phyloP scores from a whole-genome alignment of 2,329 filamentous ascomycete species.

The Fusarium sp. region DNA sequence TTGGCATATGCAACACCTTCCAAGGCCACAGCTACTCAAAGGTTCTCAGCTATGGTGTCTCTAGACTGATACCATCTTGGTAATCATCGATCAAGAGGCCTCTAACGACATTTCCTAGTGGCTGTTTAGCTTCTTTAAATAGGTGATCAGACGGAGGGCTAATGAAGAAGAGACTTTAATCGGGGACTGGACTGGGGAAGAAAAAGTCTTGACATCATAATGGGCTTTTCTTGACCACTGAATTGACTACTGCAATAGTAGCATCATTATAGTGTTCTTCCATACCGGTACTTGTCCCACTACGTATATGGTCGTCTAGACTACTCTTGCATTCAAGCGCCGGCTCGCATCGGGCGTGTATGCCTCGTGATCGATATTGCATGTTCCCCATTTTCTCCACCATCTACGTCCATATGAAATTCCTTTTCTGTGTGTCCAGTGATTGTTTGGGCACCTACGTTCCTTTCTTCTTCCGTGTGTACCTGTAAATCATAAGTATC shows the following conservation, averaged over 20 bases:
- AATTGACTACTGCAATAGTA: background rate
- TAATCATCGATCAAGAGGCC: background rate
- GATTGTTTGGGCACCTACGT: conserved; percentile 7
- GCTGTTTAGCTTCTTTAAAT: too few species aligned
- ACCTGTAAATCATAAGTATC: background rate
- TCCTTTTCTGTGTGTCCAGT: conserved; percentile 1
- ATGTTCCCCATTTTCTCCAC: conserved; percentile 24
- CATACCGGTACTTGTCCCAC: background rate
- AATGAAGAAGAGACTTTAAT: background rate
- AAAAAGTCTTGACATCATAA: background rate
- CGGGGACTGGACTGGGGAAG: background rate
- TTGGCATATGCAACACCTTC: background rate
- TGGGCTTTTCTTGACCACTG: background rate
- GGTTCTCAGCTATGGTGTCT: too few species aligned
- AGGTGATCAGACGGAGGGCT: background rate
- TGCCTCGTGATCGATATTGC: background rate
- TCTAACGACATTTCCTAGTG: too few species aligned
- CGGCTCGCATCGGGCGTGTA: background rate
- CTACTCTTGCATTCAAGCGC: conserved; percentile 13
- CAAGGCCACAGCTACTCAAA: background rate
- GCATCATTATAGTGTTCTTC: background rate
- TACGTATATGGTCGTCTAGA: background rate
- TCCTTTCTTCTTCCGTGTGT: conserved; percentile 7
- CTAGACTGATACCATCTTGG: background rate
- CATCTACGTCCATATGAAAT: conserved; percentile 7